A percentile compares a stretch with the other conserved stretches of the same genome.
Evolutionary conservation across 1,284 basidiomycete genomes (phyloP).

Genomic region (Blastosporella zonata): DNA sequence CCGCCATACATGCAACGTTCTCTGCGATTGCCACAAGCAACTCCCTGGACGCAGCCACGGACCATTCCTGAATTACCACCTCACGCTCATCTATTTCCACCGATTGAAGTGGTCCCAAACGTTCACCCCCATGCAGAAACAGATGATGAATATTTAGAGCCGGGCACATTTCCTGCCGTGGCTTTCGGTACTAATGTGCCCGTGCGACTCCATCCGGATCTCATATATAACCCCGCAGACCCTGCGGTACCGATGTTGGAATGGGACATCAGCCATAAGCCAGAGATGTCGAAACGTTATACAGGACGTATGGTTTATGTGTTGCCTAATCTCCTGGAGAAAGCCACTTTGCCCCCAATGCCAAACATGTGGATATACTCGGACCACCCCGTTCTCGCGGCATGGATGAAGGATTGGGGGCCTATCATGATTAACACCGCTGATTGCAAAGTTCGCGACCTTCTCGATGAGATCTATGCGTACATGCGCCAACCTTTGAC

Average conservation of each 20-base stretch:
- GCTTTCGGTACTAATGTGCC: constrained; percentile 28
- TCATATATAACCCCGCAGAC: constrained; percentile 32
- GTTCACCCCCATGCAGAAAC: constrained; percentile 2
- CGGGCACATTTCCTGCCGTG: constrained; percentile 29
- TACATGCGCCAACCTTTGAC: constrained; percentile 31
- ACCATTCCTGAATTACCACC: background rate
- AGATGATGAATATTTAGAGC: constrained; percentile 17
- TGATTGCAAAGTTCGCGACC: constrained; percentile 26
- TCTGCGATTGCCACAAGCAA: background rate
- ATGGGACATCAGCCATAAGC: constrained; percentile 34
- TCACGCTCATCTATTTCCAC: constrained; percentile 14
- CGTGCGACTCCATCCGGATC: constrained; percentile 28
- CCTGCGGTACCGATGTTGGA: constrained; percentile 28
- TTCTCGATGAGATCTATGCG: constrained; percentile 31
- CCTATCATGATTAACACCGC: constrained; percentile 30
- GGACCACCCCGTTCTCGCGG: constrained; percentile 26
- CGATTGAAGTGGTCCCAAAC: constrained; percentile 5
- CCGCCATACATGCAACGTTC: background rate
- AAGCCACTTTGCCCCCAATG: constrained; percentile 24
- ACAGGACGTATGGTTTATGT: constrained; percentile 26
- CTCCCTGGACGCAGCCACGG: constrained; percentile 7
- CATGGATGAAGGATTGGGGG: constrained; percentile 35
- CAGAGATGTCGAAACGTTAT: constrained; percentile 28
- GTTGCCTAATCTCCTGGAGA: constrained; percentile 22
- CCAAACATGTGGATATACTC: constrained; percentile 29